Conservation (phyloP, 768 basidiomycete genomes). For the Steccherinum ochraceum region DNA sequence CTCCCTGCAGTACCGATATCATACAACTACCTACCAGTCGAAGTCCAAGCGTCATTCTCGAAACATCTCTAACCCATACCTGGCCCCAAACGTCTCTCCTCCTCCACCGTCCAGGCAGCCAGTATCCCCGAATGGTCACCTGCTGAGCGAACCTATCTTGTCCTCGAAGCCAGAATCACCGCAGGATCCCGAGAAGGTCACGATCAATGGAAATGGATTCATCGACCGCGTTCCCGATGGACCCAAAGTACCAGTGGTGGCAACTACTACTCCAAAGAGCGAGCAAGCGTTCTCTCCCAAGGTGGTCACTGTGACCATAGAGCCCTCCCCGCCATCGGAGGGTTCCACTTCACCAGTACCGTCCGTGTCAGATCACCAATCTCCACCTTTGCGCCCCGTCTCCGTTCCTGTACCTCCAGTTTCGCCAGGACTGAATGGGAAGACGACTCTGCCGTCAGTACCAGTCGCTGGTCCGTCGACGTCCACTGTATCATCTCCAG, state of each 20-base stretch:
- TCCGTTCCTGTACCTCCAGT: neutral
- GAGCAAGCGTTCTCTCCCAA: neutral
- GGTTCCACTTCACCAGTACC: neutral
- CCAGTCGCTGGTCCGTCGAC: conserved; percentile 15
- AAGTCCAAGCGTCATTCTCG: conserved; percentile 46
- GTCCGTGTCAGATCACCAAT: neutral
- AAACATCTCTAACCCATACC: conserved; percentile 25
- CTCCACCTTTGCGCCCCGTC: neutral
- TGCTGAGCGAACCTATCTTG: conserved; percentile 14
- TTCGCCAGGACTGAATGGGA: neutral
- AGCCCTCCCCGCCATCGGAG: neutral
- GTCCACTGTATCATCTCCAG: conserved; percentile 4
- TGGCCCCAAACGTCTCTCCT: conserved; percentile 20
- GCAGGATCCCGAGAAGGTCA: conserved; percentile 7
- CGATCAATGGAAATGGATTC: neutral
- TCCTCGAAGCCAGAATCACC: conserved; percentile 8
- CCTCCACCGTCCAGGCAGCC: conserved; percentile 16
- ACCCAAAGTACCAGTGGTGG: no score
- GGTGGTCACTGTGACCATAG: neutral
- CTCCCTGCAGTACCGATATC: neutral
- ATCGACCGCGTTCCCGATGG: neutral
- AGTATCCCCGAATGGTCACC: conserved; percentile 12
- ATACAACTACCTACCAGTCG: neutral
- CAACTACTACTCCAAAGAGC: no score
- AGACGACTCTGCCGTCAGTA: neutral